phyloP scores from a whole-genome alignment of 1,284 basidiomycete genomes.

The Erythrobasidium hasegawianum region DNA sequence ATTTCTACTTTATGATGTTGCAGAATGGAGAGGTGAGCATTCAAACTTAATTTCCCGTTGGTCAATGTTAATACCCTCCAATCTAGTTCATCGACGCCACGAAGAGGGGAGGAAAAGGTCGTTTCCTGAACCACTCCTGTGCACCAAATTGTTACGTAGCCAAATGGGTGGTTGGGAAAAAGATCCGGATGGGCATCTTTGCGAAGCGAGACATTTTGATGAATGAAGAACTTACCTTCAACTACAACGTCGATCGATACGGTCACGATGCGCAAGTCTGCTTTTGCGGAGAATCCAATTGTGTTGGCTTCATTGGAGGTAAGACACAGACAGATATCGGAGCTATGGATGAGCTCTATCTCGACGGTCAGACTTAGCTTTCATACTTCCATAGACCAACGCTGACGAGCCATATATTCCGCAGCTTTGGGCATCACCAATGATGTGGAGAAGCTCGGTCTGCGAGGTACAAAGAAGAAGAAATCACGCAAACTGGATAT shows the following conservation, averaged over 20 bases:
- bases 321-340: constrained; percentile 97
- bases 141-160: constrained; percentile 98
- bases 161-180: constrained; percentile 91
- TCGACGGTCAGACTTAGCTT: constrained; percentile 68
- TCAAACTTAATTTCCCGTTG: too few relatives aligned
- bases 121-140: constrained; percentile 98
- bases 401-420: constrained; percentile 17
- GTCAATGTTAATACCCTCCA: constrained; percentile 9
- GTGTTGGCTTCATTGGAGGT: constrained; percentile 92
- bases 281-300: constrained; percentile 93
- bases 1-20: constrained; percentile 99
- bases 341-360: constrained; percentile 87
- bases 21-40: constrained; percentile 88
- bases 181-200: constrained; percentile 98
- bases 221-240: constrained; percentile 95
- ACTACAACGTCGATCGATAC: constrained; percentile 99
- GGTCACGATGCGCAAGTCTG: constrained; percentile 94
- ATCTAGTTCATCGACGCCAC: constrained; percentile 99
- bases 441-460: constrained; percentile 69
- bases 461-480: constrained; percentile 86
- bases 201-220: constrained; percentile 75
- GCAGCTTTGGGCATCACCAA: constrained; percentile 91
- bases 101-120: constrained; percentile 89
- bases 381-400: neutral
- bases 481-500: constrained; percentile 89